Conservation (phyloP, 805 yeast genomes). For the Brettanomyces sp. region DNA sequence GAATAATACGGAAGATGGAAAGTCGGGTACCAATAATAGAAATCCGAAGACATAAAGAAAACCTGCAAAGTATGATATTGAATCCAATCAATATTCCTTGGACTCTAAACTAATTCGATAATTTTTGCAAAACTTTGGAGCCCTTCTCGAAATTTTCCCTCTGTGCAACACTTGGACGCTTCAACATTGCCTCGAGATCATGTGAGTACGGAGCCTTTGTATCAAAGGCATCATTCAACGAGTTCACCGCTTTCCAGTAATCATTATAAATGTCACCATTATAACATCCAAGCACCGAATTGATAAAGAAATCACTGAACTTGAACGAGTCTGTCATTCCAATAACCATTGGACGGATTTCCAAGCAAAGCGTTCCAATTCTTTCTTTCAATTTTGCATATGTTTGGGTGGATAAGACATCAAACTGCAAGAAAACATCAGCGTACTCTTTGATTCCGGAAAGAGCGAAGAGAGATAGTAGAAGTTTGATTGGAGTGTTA, state of each 20-base stretch:
- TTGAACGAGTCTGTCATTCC: conserved; percentile 79
- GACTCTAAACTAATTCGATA: not conserved
- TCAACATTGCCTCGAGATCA: conserved; percentile 27
- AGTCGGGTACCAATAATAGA: too few relatives aligned
- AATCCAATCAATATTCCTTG: too few relatives aligned
- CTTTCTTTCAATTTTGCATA: conserved; percentile 31
- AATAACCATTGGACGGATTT: conserved; percentile 59
- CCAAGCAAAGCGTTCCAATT: conserved; percentile 36
- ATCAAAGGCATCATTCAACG: conserved; percentile 37
- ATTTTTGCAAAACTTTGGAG: conserved; percentile 15
- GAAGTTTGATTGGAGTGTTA: conserved; percentile 37
- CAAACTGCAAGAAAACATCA: conserved; percentile 60
- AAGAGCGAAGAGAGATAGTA: conserved; percentile 57
- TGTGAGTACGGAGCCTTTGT: conserved; percentile 56
- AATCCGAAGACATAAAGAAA: too few relatives aligned
- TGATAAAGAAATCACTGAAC: conserved; percentile 69
- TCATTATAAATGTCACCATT: conserved; percentile 79
- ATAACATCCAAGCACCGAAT: conserved; percentile 72
- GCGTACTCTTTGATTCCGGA: conserved; percentile 62
- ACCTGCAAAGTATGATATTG: too few relatives aligned
- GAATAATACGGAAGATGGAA: too few relatives aligned
- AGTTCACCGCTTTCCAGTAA: conserved; percentile 51
- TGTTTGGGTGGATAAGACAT: conserved; percentile 41
- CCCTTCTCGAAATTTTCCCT: conserved; percentile 22
- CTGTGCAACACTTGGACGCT: conserved; percentile 27